phyloP scores from a whole-genome alignment of 352 stramenopile species.

The Albugo laibachii region DNA sequence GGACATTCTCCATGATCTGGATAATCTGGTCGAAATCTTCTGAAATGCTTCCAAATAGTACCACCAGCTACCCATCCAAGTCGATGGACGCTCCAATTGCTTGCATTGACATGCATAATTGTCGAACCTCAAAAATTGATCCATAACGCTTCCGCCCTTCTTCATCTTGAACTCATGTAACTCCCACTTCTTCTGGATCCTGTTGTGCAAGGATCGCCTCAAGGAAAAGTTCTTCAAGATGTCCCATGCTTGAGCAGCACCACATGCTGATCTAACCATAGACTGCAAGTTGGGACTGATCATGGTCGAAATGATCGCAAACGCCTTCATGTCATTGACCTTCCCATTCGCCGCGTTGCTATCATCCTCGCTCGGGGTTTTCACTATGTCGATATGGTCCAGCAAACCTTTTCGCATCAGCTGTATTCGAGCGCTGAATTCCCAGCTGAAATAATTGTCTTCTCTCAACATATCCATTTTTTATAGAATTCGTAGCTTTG shows the following conservation, averaged over 20 bases:
- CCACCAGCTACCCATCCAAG: slow-evolving; percentile 5
- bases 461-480: too few relatives aligned
- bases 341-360: slow-evolving; percentile 1
- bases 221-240: slow-evolving; percentile 9
- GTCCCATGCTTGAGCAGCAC: slow-evolving; percentile 4
- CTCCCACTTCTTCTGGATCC: slow-evolving; percentile 9
- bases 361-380: not conserved
- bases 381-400: slow-evolving; percentile 2
- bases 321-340: not conserved
- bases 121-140: slow-evolving; percentile 11
- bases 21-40: slow-evolving; percentile 10
- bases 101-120: slow-evolving; percentile 5
- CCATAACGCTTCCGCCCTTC: slow-evolving; percentile 5
- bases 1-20: slow-evolving; percentile 6
- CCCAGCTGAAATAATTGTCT: not conserved
- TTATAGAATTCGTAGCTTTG: too few relatives aligned
- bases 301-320: slow-evolving; percentile 2
- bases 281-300: slow-evolving; percentile 1
- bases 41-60: slow-evolving; percentile 3
- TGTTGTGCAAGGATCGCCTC: slow-evolving; percentile 8
- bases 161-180: slow-evolving; percentile 7
- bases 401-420: not conserved
- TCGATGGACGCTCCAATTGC: slow-evolving; percentile 4
- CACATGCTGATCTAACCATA: slow-evolving; percentile 4
- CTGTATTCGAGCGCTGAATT: not conserved